Base-by-base conservation (phyloP, 2,329 filamentous ascomycete species). In the Ceratocystis huliohia region DNA sequence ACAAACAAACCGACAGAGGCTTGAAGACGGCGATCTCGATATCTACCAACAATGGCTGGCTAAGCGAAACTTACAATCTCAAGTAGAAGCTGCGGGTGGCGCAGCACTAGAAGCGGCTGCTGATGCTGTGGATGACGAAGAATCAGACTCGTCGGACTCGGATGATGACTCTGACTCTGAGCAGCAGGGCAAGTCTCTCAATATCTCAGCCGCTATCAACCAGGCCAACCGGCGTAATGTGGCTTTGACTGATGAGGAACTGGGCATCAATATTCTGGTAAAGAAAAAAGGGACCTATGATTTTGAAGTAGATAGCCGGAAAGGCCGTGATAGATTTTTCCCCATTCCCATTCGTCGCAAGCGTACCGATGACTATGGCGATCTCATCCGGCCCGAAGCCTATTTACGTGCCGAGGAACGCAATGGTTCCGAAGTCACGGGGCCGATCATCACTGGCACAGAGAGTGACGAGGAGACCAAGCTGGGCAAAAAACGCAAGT, bases 1-100 rank as follows among this genome's bases (percentile, higher is more conserved):
- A 6, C 81, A 89, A 67, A 80, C 84, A 5, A 80, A 83, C 71
- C 82, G 85, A 63, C 80, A 85, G 62, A 81, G 86, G 1, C 77
- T 96, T 0, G 85, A 89, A 72, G 85, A 87, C 1, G 85, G 88
- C 50, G 93, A 97, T 71, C 80, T 94, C 13, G 77, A 82, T 15
- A 78, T 91, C 1, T 97, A 99, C 73, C 91, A 97, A 72, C 91
- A 96, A 73, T 96, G 91, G 81, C 81, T 96, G 8, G 91, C 91
- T 0, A 90, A 96, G 74, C 83, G 89, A 37, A 91, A 96, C 73
- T 80, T 96, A 6, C 89, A 96, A 72, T 89, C 89, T 57, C 92
- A 89, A 0, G 79, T 91, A 22, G 88, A 92, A 71, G 81, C 82
- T 5, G 53, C 53, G 2, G 84, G 87, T 66, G 87, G 85, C 20